Evolutionary conservation across 2,329 filamentous ascomycete genomes (phyloP).

Genomic region (Aspergillus arachidicola): DNA sequence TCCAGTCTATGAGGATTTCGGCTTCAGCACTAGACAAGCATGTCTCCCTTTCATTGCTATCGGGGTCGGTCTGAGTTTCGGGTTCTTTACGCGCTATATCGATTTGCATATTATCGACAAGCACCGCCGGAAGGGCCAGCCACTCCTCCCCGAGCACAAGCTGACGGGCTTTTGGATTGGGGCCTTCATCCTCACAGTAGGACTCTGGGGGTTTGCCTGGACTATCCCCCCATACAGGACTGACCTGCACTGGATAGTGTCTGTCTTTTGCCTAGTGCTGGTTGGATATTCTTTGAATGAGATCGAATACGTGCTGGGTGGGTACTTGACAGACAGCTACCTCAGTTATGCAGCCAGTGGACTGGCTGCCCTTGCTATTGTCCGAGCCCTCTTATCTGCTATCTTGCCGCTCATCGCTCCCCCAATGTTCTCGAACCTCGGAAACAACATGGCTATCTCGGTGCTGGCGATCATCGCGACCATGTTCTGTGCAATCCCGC

Average conservation of each 20-base stretch:
- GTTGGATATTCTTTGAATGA: constrained; percentile 53
- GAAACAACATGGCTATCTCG: constrained; percentile 39
- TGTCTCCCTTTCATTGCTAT: constrained; percentile 46
- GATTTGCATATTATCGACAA: constrained; percentile 40
- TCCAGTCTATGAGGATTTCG: constrained; percentile 41
- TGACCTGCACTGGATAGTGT: constrained; percentile 41
- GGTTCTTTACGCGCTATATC: constrained; percentile 45
- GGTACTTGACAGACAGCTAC: constrained; percentile 50
- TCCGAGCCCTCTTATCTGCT: constrained; percentile 42
- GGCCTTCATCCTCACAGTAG: constrained; percentile 46
- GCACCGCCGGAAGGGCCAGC: constrained; percentile 21
- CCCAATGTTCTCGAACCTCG: constrained; percentile 42
- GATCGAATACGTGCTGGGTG: constrained; percentile 43
- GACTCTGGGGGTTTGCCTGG: constrained; percentile 51
- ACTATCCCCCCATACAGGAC: constrained; percentile 46
- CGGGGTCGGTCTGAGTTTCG: constrained; percentile 40
- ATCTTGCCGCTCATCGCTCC: constrained; percentile 43
- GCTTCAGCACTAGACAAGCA: constrained; percentile 34
- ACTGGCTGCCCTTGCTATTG: constrained; percentile 43
- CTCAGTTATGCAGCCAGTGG: constrained; percentile 47
- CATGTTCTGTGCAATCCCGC: constrained; percentile 37
- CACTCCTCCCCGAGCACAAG: constrained; percentile 49
- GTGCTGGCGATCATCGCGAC: constrained; percentile 46
- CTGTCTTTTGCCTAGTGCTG: constrained; percentile 41
- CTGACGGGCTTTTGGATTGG: constrained; percentile 51